These are phyloP conservation scores for Suillus tomentosus DNA, from an alignment of 768 basidiomycete species.

Conservation along the genomic window DNA sequence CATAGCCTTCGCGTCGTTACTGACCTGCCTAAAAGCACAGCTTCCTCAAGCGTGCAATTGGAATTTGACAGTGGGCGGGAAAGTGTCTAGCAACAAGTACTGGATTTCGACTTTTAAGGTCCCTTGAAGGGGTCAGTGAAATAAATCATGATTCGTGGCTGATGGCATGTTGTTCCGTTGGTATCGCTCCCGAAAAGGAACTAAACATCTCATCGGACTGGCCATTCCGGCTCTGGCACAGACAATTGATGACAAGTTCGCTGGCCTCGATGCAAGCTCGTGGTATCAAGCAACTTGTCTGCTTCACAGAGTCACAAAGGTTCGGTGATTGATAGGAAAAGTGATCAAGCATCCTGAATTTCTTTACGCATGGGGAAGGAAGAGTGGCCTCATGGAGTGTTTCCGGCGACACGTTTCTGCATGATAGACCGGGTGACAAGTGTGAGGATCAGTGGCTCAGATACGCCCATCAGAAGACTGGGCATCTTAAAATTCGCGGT, in stretches of 20 bases:
- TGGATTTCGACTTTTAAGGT: no score
- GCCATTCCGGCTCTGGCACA: not conserved
- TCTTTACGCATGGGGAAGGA: conserved; percentile 5
- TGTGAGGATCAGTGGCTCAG: not conserved
- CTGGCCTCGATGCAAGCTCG: not conserved
- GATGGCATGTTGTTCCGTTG: no score
- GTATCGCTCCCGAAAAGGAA: no score
- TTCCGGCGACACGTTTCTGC: not conserved
- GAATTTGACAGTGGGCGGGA: no score
- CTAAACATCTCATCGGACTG: not conserved
- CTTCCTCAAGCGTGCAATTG: not conserved
- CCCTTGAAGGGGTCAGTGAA: no score
- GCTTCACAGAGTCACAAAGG: not conserved
- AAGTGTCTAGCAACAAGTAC: no score
- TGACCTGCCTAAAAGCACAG: not conserved
- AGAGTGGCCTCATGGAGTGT: not conserved
- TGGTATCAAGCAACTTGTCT: not conserved
- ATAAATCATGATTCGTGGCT: no score
- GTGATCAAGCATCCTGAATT: not conserved
- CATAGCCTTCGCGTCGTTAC: not conserved
- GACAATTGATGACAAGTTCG: not conserved
- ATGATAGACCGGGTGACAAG: not conserved
- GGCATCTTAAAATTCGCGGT: not conserved
- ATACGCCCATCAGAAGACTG: not conserved
- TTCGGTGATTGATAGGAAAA: conserved; percentile 1